Conservation (phyloP, 148 eudicot species). For the Camellia granthamiana region DNA sequence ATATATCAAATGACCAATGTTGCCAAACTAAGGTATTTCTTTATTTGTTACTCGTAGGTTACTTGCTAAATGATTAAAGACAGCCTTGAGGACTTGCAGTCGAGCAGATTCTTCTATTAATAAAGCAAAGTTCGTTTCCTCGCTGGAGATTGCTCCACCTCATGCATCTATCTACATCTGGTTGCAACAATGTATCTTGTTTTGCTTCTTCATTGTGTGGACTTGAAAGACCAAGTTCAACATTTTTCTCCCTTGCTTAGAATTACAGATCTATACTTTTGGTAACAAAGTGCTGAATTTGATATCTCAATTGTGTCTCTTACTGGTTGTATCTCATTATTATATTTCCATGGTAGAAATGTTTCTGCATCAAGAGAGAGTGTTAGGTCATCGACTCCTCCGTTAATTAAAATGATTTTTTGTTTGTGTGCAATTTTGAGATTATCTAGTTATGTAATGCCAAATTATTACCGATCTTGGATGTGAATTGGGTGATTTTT, state of each 20-base stretch:
- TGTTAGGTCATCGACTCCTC: not conserved
- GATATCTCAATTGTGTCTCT: not conserved
- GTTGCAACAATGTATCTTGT: not conserved
- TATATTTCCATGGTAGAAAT: not conserved
- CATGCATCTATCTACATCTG: not conserved
- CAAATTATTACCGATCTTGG: not conserved
- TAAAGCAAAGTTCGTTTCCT: not conserved
- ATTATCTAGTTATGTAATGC: not conserved
- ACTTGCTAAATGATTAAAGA: not conserved
- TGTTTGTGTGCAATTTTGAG: not conserved
- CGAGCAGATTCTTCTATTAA: not conserved
- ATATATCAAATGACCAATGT: not conserved
- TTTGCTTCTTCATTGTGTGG: not conserved
- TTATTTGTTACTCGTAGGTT: not conserved
- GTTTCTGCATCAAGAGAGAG: not conserved
- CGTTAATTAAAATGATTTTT: not conserved
- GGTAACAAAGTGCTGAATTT: not conserved
- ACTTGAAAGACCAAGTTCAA: not conserved
- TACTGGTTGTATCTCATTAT: not conserved
- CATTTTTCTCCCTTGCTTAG: not conserved
- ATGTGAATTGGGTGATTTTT: not conserved
- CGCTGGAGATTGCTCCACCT: not conserved
- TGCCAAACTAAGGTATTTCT: not conserved
- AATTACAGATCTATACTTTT: not conserved
- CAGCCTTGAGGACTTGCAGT: not conserved